Percentiles rank a stretch among this genome's conserved stretches.
Evolutionary conservation across 768 basidiomycete species (phyloP).

Genomic region (Clitopilus passeckerianus): DNA sequence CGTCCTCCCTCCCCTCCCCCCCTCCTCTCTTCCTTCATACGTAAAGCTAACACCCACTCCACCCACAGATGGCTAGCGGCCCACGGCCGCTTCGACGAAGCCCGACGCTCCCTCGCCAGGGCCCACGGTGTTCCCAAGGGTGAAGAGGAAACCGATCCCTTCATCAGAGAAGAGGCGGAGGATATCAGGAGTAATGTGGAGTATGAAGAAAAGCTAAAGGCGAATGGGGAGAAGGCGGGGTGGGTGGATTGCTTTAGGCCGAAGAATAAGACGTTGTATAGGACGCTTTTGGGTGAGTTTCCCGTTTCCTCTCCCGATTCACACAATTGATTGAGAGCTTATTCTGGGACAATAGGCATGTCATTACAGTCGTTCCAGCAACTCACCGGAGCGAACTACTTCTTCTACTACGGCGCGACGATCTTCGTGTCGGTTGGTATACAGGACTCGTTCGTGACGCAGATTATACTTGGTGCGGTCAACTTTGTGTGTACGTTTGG

Average conservation of each 20-base stretch:
- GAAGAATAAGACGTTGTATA: conserved; percentile 53
- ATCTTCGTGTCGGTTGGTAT: conserved; percentile 67
- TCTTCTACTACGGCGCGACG: conserved; percentile 65
- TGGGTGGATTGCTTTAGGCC: conserved; percentile 70
- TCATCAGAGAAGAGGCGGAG: conserved; percentile 42
- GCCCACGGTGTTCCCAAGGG: conserved; percentile 39
- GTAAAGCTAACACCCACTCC: not conserved
- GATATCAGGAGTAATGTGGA: conserved; percentile 53
- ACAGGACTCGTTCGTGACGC: conserved; percentile 60
- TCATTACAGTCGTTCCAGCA: conserved; percentile 67
- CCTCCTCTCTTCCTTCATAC: not conserved
- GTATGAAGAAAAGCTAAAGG: conserved; percentile 33
- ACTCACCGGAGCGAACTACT: conserved; percentile 67
- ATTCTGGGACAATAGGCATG: conserved; percentile 41
- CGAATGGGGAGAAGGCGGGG: conserved; percentile 26
- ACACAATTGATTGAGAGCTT: too few relatives aligned
- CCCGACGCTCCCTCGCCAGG: conserved; percentile 40
- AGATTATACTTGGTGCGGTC: conserved; percentile 72
- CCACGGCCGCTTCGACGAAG: conserved; percentile 41
- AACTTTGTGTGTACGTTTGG: conserved; percentile 71
- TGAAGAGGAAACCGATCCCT: conserved; percentile 33
- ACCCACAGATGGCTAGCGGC: conserved; percentile 49
- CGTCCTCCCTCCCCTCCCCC: not conserved
- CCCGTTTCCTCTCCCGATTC: not conserved
- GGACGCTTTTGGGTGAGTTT: conserved; percentile 44